These are phyloP conservation scores for Yamadazyma diddensiae DNA, from an alignment of 1,139 yeast genomes.

Conservation along the genomic window DNA sequence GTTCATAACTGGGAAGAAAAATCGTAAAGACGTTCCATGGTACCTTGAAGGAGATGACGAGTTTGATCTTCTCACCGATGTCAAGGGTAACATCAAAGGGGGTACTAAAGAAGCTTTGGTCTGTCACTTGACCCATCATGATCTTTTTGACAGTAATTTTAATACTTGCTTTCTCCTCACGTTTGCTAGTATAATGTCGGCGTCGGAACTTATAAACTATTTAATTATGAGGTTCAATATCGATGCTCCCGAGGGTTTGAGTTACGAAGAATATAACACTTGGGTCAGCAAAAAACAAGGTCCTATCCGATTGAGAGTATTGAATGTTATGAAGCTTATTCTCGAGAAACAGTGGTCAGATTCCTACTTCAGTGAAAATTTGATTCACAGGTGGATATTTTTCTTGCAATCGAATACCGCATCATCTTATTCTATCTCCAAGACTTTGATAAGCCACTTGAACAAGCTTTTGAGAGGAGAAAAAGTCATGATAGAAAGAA, in stretches of 20 bases:
- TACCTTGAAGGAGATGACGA: conserved; percentile 78
- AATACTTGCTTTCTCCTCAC: conserved; percentile 71
- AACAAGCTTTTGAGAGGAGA: conserved; percentile 30
- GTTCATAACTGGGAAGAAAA: conserved; percentile 35
- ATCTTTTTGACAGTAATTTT: conserved; percentile 62
- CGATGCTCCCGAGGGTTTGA: conserved; percentile 85
- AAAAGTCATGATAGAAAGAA: conserved; percentile 26
- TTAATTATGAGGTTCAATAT: conserved; percentile 66
- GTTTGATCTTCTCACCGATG: conserved; percentile 66
- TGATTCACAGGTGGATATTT: conserved; percentile 50
- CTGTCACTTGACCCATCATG: conserved; percentile 82
- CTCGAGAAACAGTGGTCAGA: conserved; percentile 79
- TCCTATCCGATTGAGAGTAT: conserved; percentile 68
- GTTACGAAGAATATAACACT: conserved; percentile 73
- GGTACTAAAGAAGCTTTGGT: conserved; percentile 82
- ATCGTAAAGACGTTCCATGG: conserved; percentile 63
- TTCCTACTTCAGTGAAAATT: conserved; percentile 50
- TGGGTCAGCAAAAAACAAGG: conserved; percentile 75
- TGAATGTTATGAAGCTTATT: conserved; percentile 68
- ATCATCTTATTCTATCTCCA: conserved; percentile 37
- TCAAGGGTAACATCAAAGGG: conserved; percentile 75
- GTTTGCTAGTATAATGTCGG: conserved; percentile 72
- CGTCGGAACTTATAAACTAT: conserved; percentile 60
- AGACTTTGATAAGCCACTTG: conserved; percentile 25
- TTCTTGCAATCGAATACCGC: conserved; percentile 52